These are phyloP conservation scores for Aspergillus thermomutatus DNA, from an alignment of 2,329 filamentous ascomycete genomes.

Conservation along the genomic window DNA sequence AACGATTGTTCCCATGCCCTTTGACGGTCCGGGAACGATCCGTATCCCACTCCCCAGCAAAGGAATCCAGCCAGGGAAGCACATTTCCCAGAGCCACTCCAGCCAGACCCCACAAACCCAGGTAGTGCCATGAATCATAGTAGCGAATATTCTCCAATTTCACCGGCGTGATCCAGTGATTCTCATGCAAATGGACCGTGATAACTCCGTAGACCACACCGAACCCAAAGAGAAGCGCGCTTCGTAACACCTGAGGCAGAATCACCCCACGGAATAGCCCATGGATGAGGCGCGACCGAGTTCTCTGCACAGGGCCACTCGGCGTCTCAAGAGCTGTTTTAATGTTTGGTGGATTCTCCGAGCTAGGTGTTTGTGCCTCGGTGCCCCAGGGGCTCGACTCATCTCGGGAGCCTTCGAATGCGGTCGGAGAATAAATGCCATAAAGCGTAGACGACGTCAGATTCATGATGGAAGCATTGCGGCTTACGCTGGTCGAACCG, in stretches of 20 bases:
- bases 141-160: conserved; percentile 56
- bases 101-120: conserved; percentile 76
- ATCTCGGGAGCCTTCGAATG: conserved; percentile 53
- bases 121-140: conserved; percentile 60
- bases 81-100: conserved; percentile 75
- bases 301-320: conserved; percentile 28
- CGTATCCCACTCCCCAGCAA: conserved; percentile 62
- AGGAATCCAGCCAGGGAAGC: conserved; percentile 76
- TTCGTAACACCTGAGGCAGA: conserved; percentile 57
- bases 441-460: conserved; percentile 85
- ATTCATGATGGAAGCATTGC: conserved; percentile 77
- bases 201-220: conserved; percentile 81
- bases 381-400: conserved; percentile 74
- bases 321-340: conserved; percentile 26
- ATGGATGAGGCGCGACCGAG: conserved; percentile 35
- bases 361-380: conserved; percentile 66
- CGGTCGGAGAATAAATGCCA: conserved; percentile 79
- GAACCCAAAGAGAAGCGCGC: conserved; percentile 68
- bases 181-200: conserved; percentile 74
- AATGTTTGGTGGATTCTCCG: conserved; percentile 42
- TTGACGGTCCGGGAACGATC: conserved; percentile 22
- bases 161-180: conserved; percentile 60
- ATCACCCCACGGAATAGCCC: conserved; percentile 40
- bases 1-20: conserved; percentile 28
- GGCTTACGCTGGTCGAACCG: conserved; percentile 51